Evolutionary conservation across 768 basidiomycete genomes (phyloP).

Genomic region (Russula vinacea): DNA sequence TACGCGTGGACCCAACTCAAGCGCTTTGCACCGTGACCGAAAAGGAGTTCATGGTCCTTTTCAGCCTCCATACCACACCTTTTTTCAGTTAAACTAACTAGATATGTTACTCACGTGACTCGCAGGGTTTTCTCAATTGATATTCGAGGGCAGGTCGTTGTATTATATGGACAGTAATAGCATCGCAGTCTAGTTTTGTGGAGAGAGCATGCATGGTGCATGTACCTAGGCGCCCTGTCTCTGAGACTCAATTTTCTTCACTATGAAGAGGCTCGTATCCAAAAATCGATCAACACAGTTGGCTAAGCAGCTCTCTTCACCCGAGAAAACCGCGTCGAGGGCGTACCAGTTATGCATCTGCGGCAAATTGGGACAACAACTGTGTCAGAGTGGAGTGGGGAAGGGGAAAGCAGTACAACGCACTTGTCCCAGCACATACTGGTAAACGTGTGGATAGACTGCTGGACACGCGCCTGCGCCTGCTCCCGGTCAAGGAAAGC

Average conservation of each 20-base stretch:
- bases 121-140: neutral
- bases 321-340: constrained; percentile 74
- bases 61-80: neutral
- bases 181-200: constrained; percentile 4
- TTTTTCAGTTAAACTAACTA: neutral
- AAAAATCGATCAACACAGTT: constrained; percentile 94
- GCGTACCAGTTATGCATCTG: constrained; percentile 79
- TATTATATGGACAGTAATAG: constrained; percentile 6
- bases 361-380: neutral
- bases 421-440: constrained; percentile 92
- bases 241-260: constrained; percentile 54
- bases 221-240: constrained; percentile 18
- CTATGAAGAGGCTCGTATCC: constrained; percentile 80
- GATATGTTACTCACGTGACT: too few species aligned
- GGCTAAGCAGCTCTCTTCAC: constrained; percentile 76
- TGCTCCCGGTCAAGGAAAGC: constrained; percentile 80
- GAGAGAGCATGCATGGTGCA: constrained; percentile 25
- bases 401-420: constrained; percentile 33
- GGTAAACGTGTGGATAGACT: constrained; percentile 73
- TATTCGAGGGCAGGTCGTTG: neutral
- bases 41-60: neutral
- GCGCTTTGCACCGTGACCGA: neutral
- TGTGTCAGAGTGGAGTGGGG: constrained; percentile 5
- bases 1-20: constrained; percentile 43
- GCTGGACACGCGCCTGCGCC: constrained; percentile 66